Percentiles rank a stretch among this genome's conserved stretches.
Conservation (phyloP, 176 grass and related monocot species). For the Juncus effusus region DNA sequence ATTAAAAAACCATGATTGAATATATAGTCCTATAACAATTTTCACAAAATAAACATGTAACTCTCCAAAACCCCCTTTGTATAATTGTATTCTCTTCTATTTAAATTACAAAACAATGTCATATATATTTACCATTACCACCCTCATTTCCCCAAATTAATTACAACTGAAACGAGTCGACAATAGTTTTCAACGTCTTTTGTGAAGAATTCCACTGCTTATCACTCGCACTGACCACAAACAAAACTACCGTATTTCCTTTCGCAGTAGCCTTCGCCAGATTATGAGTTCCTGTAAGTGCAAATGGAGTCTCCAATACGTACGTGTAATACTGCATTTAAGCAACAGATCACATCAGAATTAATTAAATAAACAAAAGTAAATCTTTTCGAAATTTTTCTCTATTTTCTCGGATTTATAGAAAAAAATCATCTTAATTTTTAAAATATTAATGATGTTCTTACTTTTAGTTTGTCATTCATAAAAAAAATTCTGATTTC, state of each 20-base stretch:
- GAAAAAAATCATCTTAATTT: neutral
- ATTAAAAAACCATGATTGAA: too few species aligned
- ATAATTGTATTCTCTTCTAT: conserved; percentile 5
- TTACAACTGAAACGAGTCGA: conserved; percentile 78
- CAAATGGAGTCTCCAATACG: conserved; percentile 85
- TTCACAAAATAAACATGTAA: neutral
- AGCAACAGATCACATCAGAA: conserved; percentile 3
- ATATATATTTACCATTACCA: conserved; percentile 3
- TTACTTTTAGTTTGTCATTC: neutral
- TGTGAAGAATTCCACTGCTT: conserved; percentile 69
- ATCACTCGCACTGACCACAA: conserved; percentile 85
- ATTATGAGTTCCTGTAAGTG: conserved; percentile 80
- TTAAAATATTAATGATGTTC: neutral
- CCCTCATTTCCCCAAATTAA: conserved; percentile 10
- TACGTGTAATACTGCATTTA: conserved; percentile 89
- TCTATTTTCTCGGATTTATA: neutral
- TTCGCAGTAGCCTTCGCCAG: conserved; percentile 96
- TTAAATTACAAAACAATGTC: conserved; percentile 1
- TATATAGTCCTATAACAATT: too few species aligned
- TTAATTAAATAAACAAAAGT: neutral
- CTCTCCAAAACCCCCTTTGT: conserved; percentile 14
- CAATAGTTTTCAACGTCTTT: conserved; percentile 74
- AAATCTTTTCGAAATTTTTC: neutral
- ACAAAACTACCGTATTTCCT: conserved; percentile 86
- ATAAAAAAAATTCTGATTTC: neutral